Evolutionary conservation across 73 alveolate species (phyloP), one percentile per base, ranked within the genome.

Genomic region (Breviolum minutum): DNA sequence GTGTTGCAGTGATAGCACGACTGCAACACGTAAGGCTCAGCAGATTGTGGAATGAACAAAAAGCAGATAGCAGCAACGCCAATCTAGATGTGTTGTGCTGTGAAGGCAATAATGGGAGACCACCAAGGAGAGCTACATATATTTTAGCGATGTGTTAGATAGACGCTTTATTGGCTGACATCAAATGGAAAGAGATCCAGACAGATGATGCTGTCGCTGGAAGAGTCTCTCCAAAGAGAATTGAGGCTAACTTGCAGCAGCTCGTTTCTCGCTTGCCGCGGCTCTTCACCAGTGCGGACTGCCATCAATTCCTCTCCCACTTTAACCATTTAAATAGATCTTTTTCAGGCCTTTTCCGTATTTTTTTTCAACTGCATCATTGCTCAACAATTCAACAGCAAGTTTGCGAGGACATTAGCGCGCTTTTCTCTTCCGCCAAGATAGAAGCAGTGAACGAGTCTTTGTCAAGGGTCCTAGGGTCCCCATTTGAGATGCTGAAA

Each of bases 351-450:
- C n/a, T 68, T 68, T 6, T 22, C 17, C 17, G 2, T 2, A 14
- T 68, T 68, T 68, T 4, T 14, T 68, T 11, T 66, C 74, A 66
- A 6, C 77, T 68, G 54, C 54, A n/a, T n/a, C n/a, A n/a, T 68
- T 14, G 77, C 4, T 68, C 77, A 68, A 22, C n/a, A 2, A 17
- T 68, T 68, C n/a, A 22, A 22, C 24, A 22, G 6, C 24, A 14
- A 68, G 77, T 11, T 19, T 63, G 32, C 64, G 82, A 93, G 98
- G 98, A 94, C 94, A 40, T 94, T 22, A 63, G 86, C 68, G 99
- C 99, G 14, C 77, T 94, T 30, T 94, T 94, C 94, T 94, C 99
- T 7, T 94, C 99, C 16, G 99, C 99, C 73, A 94, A 94, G 76
- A 94, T 94, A 61, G 99, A 77, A 80, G 99, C 99, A n/a, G 94